Conservation (phyloP, 2,329 filamentous ascomycete genomes). For the Cladosporium sp. region DNA sequence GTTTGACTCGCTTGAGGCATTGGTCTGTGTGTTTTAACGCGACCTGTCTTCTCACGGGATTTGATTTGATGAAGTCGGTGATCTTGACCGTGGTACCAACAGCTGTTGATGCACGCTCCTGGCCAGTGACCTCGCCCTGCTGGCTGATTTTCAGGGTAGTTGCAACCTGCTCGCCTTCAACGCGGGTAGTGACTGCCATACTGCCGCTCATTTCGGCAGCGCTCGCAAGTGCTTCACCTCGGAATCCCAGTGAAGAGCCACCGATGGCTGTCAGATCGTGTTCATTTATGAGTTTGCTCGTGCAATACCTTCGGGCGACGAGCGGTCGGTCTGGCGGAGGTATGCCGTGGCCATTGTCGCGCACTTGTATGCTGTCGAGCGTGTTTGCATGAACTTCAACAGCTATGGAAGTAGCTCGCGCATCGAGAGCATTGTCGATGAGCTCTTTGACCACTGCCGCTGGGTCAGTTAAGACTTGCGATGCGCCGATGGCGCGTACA, state of each 20-base stretch:
- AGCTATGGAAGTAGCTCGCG: conserved; percentile 61
- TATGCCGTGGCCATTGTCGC: conserved; percentile 72
- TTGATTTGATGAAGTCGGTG: conserved; percentile 52
- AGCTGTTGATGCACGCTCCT: conserved; percentile 49
- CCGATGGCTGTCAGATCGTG: conserved; percentile 56
- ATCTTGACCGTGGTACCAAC: conserved; percentile 66
- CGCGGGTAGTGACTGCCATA: conserved; percentile 59
- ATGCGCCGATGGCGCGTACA: conserved; percentile 55
- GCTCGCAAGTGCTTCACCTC: conserved; percentile 68
- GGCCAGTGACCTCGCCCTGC: conserved; percentile 39
- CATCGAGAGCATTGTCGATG: conserved; percentile 72
- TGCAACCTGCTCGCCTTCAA: conserved; percentile 57
- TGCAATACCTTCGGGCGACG: conserved; percentile 63
- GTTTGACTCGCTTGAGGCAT: conserved; percentile 53
- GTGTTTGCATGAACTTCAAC: conserved; percentile 61
- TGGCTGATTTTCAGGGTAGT: conserved; percentile 47
- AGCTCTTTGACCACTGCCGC: conserved; percentile 67
- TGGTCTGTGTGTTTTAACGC: conserved; percentile 55
- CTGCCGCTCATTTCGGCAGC: conserved; percentile 54
- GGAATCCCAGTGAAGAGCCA: conserved; percentile 64
- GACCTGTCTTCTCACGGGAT: conserved; percentile 60
- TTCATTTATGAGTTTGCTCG: conserved; percentile 66
- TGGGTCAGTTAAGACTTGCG: conserved; percentile 56
- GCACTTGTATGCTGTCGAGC: conserved; percentile 63
- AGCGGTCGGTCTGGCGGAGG: conserved; percentile 54